Conservation (phyloP, 345 rosid species). For the Firmiana major region DNA sequence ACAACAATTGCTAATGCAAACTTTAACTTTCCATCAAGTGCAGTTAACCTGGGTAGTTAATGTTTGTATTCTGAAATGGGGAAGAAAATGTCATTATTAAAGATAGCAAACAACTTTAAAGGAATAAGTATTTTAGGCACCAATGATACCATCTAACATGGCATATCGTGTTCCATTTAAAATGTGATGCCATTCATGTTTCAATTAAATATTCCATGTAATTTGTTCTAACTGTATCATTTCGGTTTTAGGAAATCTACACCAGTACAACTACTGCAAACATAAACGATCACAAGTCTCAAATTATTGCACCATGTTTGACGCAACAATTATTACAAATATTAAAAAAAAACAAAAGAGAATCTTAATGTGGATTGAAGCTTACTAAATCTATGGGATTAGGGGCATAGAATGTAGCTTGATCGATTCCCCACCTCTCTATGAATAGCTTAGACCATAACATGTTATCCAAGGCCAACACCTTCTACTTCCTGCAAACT, state of each 20-base stretch:
- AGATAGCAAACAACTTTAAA: no score
- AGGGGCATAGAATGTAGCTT: slow-evolving; percentile 39
- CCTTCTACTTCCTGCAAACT: slow-evolving; percentile 64
- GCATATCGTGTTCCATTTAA: neutral
- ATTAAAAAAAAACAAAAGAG: neutral
- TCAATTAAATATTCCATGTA: neutral
- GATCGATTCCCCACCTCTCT: slow-evolving; percentile 58
- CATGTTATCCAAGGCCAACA: slow-evolving; percentile 37
- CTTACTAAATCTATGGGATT: slow-evolving; percentile 20
- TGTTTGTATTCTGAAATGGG: no score
- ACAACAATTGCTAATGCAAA: no score
- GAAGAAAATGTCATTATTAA: no score
- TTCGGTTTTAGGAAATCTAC: no score
- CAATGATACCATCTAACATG: neutral
- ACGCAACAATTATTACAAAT: neutral
- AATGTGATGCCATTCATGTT: neutral
- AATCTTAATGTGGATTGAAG: neutral
- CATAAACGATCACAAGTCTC: neutral
- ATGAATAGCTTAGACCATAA: slow-evolving; percentile 46
- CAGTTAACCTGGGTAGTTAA: no score
- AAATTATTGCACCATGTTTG: neutral
- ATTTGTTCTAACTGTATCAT: no score
- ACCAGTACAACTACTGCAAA: no score
- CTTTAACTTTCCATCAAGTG: no score
- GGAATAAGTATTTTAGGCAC: neutral